Percentiles rank a stretch among this genome's conserved stretches.
Evolutionary conservation across 495 filamentous ascomycete genomes (phyloP).

Genomic region (Hypoxylon subgilvum): DNA sequence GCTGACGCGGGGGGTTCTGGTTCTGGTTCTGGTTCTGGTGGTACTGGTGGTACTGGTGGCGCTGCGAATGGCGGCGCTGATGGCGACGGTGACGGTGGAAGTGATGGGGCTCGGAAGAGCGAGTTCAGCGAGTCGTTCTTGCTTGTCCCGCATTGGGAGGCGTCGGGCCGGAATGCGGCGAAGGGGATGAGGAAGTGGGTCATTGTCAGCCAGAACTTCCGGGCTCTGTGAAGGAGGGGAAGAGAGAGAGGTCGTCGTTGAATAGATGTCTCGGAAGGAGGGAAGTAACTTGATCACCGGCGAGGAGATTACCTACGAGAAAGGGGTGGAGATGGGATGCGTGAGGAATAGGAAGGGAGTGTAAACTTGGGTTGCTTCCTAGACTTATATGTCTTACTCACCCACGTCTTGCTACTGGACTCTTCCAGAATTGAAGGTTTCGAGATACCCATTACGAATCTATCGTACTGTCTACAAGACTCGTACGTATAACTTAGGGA

Average conservation of each 20-base stretch:
- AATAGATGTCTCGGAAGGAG: background rate
- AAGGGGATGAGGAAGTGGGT: conserved; percentile 63
- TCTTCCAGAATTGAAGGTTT: too few relatives aligned
- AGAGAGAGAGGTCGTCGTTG: background rate
- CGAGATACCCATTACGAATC: too few relatives aligned
- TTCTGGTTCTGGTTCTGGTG: background rate
- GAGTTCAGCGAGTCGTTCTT: conserved; percentile 78
- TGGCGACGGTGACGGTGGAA: background rate
- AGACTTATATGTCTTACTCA: too few relatives aligned
- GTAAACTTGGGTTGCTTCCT: too few relatives aligned
- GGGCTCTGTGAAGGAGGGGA: conserved; percentile 42
- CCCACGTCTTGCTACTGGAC: too few relatives aligned
- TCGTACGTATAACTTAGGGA: too few relatives aligned
- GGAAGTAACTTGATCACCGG: too few relatives aligned
- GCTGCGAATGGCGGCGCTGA: background rate
- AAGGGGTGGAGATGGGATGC: too few relatives aligned
- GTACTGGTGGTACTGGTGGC: background rate
- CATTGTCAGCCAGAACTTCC: conserved; percentile 76
- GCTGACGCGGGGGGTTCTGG: conserved; percentile 4
- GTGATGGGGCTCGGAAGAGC: conserved; percentile 56
- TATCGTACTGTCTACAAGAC: too few relatives aligned
- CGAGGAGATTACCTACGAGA: background rate
- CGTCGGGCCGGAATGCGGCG: conserved; percentile 45
- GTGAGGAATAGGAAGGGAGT: too few relatives aligned
- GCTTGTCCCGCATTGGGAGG: conserved; percentile 74